phyloP scores from a whole-genome alignment of 116 monocot genomes.

The Zostera marina region DNA sequence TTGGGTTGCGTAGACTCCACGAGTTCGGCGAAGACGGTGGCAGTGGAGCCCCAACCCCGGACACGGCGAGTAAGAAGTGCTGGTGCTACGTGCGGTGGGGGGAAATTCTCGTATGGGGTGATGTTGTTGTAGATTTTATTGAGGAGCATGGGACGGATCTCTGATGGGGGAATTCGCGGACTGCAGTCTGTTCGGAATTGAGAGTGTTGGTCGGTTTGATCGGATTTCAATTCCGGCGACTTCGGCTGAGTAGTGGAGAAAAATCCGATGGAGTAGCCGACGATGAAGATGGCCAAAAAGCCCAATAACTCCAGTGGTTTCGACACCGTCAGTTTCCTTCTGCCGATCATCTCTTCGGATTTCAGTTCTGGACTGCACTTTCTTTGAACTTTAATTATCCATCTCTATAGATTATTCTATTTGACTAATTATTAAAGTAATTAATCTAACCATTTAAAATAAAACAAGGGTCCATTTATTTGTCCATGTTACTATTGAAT shows the following conservation, averaged over 20 bases:
- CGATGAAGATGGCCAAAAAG: too few relatives aligned
- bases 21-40: constrained; percentile 35
- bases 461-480: too few relatives aligned
- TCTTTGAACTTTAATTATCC: too few relatives aligned
- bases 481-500: too few relatives aligned
- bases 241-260: too few relatives aligned
- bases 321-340: background rate
- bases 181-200: background rate
- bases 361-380: too few relatives aligned
- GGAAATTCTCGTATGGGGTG: constrained; percentile 4
- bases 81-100: background rate
- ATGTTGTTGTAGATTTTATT: background rate
- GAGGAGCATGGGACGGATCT: background rate
- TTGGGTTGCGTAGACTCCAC: constrained; percentile 24
- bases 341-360: background rate
- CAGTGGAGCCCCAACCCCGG: constrained; percentile 58
- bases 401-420: too few relatives aligned
- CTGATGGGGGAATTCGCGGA: background rate
- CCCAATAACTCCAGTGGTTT: background rate
- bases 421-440: too few relatives aligned
- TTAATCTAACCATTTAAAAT: too few relatives aligned
- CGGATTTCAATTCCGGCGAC: too few relatives aligned
- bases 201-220: background rate
- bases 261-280: too few relatives aligned
- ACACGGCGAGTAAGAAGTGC: constrained; percentile 1